A percentile compares a stretch with the other conserved stretches of the same genome.
These are phyloP conservation scores for Discostella stelligera DNA, from an alignment of 352 stramenopile genomes.

Conservation along the genomic window DNA sequence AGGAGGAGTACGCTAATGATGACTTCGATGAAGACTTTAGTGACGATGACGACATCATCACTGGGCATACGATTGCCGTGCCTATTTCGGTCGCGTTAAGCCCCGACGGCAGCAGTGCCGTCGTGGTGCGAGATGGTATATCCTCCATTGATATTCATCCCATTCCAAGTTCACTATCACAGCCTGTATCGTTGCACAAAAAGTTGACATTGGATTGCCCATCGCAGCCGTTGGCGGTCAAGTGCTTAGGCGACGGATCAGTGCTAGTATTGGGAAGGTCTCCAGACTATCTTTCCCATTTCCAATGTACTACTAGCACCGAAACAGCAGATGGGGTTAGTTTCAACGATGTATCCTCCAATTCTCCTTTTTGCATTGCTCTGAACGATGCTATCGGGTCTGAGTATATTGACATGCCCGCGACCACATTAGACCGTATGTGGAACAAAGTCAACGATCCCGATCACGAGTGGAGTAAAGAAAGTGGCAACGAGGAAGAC, in stretches of 20 bases:
- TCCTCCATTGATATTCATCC: conserved; percentile 46
- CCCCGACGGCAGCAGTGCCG: conserved; percentile 29
- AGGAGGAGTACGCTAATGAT: conserved; percentile 16
- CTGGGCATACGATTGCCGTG: conserved; percentile 38
- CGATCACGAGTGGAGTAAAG: neutral
- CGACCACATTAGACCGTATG: conserved; percentile 55
- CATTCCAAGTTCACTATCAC: conserved; percentile 35
- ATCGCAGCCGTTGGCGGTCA: conserved; percentile 43
- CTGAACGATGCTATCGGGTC: conserved; percentile 12
- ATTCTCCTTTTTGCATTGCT: conserved; percentile 19
- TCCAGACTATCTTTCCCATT: conserved; percentile 54
- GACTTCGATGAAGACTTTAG: conserved; percentile 19
- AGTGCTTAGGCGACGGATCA: conserved; percentile 33
- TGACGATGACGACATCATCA: conserved; percentile 22
- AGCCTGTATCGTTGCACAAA: conserved; percentile 46
- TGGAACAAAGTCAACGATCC: conserved; percentile 36
- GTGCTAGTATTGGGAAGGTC: conserved; percentile 53
- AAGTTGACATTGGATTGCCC: conserved; percentile 48
- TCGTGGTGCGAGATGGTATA: conserved; percentile 61
- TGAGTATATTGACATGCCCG: conserved; percentile 47
- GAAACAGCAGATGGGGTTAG: neutral
- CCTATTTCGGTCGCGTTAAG: conserved; percentile 40
- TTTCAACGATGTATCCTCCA: conserved; percentile 20
- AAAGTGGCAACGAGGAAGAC: neutral
- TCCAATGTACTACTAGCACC: conserved; percentile 17